Conservation (phyloP, 148 eudicot genomes). For the Nepenthes mirabilis region DNA sequence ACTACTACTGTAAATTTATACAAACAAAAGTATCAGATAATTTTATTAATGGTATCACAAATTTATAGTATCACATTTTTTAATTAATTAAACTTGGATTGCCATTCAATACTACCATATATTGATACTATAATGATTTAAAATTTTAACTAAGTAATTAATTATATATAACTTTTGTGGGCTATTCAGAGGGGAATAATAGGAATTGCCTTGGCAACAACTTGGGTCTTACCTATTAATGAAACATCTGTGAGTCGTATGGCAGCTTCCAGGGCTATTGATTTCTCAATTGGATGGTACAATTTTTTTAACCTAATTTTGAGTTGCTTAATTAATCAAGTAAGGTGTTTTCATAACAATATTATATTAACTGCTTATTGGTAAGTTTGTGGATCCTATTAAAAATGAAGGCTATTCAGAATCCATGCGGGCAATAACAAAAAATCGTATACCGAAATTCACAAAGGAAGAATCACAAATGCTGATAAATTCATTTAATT, state of each 20-base stretch:
- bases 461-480: slow-evolving; percentile 10
- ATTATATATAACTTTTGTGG: neutral
- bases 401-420: slow-evolving; percentile 17
- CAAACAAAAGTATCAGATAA: slow-evolving; percentile 19
- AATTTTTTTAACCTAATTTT: neutral
- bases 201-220: slow-evolving; percentile 14
- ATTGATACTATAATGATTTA: too few species aligned
- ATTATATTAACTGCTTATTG: too few species aligned
- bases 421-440: slow-evolving; percentile 14
- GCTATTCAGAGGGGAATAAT: slow-evolving; percentile 15
- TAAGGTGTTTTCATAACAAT: too few species aligned
- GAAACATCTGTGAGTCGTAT: neutral
- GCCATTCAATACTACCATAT: too few species aligned
- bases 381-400: slow-evolving; percentile 21
- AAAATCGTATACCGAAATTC: slow-evolving; percentile 14
- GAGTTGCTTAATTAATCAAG: neutral
- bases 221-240: slow-evolving; percentile 12
- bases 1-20: slow-evolving; percentile 20
- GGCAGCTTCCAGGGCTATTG: slow-evolving; percentile 15
- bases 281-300: slow-evolving; percentile 19
- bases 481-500: neutral
- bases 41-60: too few species aligned
- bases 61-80: too few species aligned
- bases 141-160: too few species aligned
- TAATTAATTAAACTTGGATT: too few species aligned